These are phyloP conservation scores for Hemileia vastatrix DNA, from an alignment of 1,284 basidiomycete genomes.

Conservation along the genomic window DNA sequence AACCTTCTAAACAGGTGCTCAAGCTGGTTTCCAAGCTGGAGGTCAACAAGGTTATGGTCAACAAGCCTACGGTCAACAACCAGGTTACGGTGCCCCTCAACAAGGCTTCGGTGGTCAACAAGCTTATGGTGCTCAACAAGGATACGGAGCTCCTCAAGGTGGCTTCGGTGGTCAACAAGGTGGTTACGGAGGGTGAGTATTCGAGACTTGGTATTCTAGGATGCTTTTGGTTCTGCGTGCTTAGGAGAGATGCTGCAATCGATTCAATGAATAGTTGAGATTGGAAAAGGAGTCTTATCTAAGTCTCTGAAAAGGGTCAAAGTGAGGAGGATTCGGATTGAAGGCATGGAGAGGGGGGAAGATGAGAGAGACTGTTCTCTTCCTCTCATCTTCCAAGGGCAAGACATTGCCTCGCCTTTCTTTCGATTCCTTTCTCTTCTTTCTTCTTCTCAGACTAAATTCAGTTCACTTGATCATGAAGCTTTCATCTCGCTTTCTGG, in stretches of 20 bases:
- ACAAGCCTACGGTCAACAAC: constrained; percentile 23
- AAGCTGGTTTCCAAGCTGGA: constrained; percentile 29
- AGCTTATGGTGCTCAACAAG: constrained; percentile 37
- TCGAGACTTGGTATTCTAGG: too few species aligned
- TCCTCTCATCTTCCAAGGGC: too few species aligned
- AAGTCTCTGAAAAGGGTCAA: too few species aligned
- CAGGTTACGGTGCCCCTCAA: constrained; percentile 20
- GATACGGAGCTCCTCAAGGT: constrained; percentile 35
- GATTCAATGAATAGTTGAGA: not conserved
- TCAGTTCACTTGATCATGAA: not conserved
- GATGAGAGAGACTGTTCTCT: too few species aligned
- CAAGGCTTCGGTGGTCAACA: too few species aligned
- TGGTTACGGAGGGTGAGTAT: not conserved
- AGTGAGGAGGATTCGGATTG: too few species aligned
- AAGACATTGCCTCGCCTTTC: too few species aligned
- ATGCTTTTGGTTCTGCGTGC: not conserved
- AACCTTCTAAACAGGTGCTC: constrained; percentile 17
- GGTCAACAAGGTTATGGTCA: constrained; percentile 26
- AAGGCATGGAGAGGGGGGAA: too few species aligned
- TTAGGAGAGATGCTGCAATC: not conserved
- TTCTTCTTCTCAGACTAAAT: not conserved
- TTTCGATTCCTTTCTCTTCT: not conserved
- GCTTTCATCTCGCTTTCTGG: not conserved
- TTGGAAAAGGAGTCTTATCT: too few species aligned
- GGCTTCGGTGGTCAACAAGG: constrained; percentile 30